Conservation (phyloP, 768 basidiomycete species). For the Leccinum sublutescens region DNA sequence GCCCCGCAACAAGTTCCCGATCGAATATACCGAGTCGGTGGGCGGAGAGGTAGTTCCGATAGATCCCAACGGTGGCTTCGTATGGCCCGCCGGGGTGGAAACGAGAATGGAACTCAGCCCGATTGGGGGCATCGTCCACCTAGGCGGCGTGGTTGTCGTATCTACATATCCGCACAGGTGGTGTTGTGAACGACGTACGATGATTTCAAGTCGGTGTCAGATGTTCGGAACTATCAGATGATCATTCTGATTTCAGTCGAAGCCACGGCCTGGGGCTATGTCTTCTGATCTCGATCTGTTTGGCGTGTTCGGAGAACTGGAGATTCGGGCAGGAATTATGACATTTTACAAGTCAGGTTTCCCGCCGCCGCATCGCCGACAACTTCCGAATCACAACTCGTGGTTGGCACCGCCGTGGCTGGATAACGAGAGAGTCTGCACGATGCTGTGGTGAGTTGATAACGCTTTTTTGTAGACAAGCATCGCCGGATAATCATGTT, state of each 20-base stretch:
- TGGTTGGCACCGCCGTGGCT: background rate
- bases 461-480: background rate
- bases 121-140: constrained; percentile 41
- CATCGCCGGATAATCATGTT: background rate
- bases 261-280: too few relatives aligned
- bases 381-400: background rate
- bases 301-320: background rate
- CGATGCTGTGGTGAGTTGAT: background rate
- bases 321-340: background rate
- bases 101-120: constrained; percentile 45
- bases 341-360: background rate
- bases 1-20: constrained; percentile 49
- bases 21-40: constrained; percentile 49
- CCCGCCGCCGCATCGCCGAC: background rate
- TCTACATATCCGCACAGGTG: background rate
- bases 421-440: background rate
- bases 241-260: too few relatives aligned
- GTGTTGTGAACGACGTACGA: constrained; percentile 51
- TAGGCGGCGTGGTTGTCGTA: background rate
- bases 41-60: constrained; percentile 44
- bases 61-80: constrained; percentile 47
- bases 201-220: constrained; percentile 39
- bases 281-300: too few relatives aligned
- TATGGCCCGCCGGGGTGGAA: constrained; percentile 46
- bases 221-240: background rate